phyloP scores from a whole-genome alignment of 345 rosid genomes.

The Ceriops decandra region DNA sequence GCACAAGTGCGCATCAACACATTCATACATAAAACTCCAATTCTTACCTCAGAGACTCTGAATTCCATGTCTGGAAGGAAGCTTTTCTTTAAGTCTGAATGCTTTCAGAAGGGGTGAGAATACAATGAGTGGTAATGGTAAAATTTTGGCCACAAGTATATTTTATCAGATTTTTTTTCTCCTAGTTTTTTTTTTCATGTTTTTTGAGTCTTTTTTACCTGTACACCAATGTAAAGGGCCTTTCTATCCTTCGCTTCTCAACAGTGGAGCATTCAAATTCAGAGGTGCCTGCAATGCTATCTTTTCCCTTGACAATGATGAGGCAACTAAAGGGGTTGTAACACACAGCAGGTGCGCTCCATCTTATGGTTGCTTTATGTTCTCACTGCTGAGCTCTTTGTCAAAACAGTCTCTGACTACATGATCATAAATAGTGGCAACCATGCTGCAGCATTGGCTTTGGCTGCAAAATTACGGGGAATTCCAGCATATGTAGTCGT shows the following conservation, averaged over 20 bases:
- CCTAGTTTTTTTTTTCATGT: neutral
- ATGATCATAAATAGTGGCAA: constrained; percentile 56
- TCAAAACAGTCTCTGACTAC: constrained; percentile 13
- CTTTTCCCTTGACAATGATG: constrained; percentile 53
- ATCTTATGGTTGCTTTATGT: neutral
- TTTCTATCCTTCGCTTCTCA: constrained; percentile 5
- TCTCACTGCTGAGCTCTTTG: constrained; percentile 1
- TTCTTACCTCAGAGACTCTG: constrained; percentile 64
- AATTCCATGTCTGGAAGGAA: constrained; percentile 55
- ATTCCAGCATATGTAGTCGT: constrained; percentile 71
- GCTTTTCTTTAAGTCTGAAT: constrained; percentile 82
- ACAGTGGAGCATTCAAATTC: constrained; percentile 88
- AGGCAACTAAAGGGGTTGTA: constrained; percentile 79
- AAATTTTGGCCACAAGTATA: neutral
- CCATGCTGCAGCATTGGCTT: constrained; percentile 93
- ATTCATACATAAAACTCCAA: constrained; percentile 66
- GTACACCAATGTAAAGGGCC: neutral
- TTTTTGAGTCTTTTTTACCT: neutral
- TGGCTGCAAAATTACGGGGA: constrained; percentile 78
- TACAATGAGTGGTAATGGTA: constrained; percentile 5
- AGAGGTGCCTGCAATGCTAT: constrained; percentile 95
- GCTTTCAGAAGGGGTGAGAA: constrained; percentile 85
- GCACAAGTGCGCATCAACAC: constrained; percentile 58
- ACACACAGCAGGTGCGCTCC: constrained; percentile 81
- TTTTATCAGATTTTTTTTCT: neutral